Evolutionary conservation across 1,139 yeast genomes (phyloP), one percentile per base, ranked within the genome.

Genomic region (Spencermartinsiella ligniputridi): DNA sequence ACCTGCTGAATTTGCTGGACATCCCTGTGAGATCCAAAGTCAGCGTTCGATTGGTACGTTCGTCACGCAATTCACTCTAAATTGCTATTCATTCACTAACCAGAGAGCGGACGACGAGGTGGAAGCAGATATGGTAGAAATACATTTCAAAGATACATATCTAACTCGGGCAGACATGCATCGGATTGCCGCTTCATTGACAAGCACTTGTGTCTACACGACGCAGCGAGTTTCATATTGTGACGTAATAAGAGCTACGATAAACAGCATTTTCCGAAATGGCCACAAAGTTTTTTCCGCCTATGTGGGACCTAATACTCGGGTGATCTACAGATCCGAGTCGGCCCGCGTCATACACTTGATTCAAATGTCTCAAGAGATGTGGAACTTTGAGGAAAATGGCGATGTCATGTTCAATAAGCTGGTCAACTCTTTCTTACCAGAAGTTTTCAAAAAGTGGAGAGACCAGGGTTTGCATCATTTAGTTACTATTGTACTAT

Each of bases 361-460:
- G 50, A 80, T 94, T 42, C 98, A 94, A 61, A 78, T 90, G 53
- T 86, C 97, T 1, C 75, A 84, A 35, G 99, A 94, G 59, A 94
- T 92, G 97, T 94, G 97, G 95, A 89, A 90, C 61, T 94, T 94
- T 63, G 97, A 92, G 64, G 97, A 90, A 59, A 85, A 84, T 54
- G 98, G 98, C 0, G 97, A 90, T 58, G 85, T 90, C 41, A 78
- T 88, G 76, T 92, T 90, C 61, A 95, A 90, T 62, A 89, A 89
- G 63, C 78, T 94, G 56, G 88, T 94, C 41, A 90, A 92, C 62
- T 86, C 95, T 18, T 72, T 92, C 46, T 79, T 94, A 48, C 98
- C 99, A 0, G 85, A 83, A 50, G 83, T 92, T 21, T 89, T 94
- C 63, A 83, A 82, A 54, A 76, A 83, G 47, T 92, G 97, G 97